A percentile compares a stretch with the other conserved stretches of the same genome.
Evolutionary conservation across 2,329 filamentous ascomycete species (phyloP).

Genomic region (Diaporthe capsici): DNA sequence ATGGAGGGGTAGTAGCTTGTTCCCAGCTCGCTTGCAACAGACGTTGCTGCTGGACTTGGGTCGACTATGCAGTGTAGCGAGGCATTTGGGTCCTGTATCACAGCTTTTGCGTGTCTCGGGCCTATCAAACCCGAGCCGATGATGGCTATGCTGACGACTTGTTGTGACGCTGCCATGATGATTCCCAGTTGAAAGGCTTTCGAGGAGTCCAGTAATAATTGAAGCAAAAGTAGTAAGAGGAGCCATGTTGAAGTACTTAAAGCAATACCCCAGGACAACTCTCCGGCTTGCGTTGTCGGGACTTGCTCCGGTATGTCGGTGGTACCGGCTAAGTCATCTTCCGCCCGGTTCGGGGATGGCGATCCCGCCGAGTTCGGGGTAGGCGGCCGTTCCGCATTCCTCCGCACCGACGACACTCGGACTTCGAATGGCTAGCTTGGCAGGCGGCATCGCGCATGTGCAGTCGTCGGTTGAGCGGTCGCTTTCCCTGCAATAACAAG

Average conservation of each 20-base stretch:
- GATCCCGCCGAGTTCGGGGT: conserved; percentile 13
- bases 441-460: not conserved
- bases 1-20: conserved; percentile 52
- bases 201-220: too few relatives aligned
- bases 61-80: conserved; percentile 51
- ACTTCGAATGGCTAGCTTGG: not conserved
- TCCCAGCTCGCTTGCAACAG: conserved; percentile 45
- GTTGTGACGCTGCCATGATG: not conserved
- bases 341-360: not conserved
- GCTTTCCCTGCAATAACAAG: not conserved
- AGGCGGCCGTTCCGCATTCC: not conserved
- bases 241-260: not conserved
- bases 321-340: not conserved
- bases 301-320: not conserved
- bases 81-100: conserved; percentile 44
- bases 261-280: not conserved
- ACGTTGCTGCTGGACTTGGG: conserved; percentile 44
- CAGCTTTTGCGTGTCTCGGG: conserved; percentile 50
- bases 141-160: conserved; percentile 47
- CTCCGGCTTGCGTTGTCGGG: too few relatives aligned
- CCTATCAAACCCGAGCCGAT: conserved; percentile 51
- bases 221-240: too few relatives aligned
- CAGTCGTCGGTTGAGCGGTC: not conserved
- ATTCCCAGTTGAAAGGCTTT: not conserved
- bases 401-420: not conserved